Evolutionary conservation across 176 grass and related monocot genomes (phyloP).

Genomic region (Guadua angustifolia): DNA sequence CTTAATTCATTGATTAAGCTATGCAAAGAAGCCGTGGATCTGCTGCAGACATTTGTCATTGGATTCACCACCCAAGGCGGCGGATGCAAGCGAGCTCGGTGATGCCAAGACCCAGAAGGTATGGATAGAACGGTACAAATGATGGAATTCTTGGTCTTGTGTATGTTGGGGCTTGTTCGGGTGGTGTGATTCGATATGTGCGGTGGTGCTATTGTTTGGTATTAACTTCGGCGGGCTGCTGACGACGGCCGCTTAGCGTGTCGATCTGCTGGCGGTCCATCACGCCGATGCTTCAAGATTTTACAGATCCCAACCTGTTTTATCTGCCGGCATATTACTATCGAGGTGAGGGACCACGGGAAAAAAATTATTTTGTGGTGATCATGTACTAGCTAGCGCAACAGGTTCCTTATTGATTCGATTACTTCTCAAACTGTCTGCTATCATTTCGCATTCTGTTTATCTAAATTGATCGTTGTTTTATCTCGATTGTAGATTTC

Average conservation of each 20-base stretch:
- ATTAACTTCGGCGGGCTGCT: conserved; percentile 45
- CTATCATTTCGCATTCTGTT: no score
- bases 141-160: conserved; percentile 15
- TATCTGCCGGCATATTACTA: conserved; percentile 81
- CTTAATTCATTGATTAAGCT: conserved; percentile 54
- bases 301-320: conserved; percentile 74
- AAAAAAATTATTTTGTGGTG: not conserved
- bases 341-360: conserved; percentile 60
- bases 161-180: conserved; percentile 22
- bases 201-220: not conserved
- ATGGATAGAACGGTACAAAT: conserved; percentile 33
- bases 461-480: no score
- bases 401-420: not conserved
- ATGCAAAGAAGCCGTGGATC: conserved; percentile 64
- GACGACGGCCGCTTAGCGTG: conserved; percentile 64
- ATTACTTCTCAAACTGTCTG: no score
- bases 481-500: no score
- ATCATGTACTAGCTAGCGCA: not conserved
- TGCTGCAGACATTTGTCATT: conserved; percentile 81
- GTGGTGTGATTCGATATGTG: conserved; percentile 23
- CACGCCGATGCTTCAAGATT: conserved; percentile 83
- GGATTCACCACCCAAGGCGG: conserved; percentile 59
- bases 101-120: conserved; percentile 53
- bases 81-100: conserved; percentile 37
- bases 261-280: conserved; percentile 62